Evolutionary conservation across 169 alveolate species (phyloP), one percentile per base, ranked within the genome.

Genomic region (Cyclospora cayetanensis): DNA sequence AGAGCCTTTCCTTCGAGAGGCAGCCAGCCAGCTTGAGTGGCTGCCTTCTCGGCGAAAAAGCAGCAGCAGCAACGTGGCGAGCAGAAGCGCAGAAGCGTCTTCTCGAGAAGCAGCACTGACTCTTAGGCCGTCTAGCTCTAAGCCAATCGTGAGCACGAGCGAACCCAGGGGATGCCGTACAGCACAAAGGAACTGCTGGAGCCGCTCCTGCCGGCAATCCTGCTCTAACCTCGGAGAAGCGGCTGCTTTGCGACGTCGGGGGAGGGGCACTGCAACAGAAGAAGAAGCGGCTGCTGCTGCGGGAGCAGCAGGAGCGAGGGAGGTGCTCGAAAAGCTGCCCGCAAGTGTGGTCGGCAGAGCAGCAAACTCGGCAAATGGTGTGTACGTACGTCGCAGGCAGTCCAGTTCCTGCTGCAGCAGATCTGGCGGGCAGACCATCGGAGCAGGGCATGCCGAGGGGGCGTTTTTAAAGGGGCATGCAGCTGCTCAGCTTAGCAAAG

Each of bases 391-490:
- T 25, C 79, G 79, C 79, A 66, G 79, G 35, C 42, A 66, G 79
- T 66, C 79, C n/a, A 66, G n/a, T 66, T 66, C 79, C 79, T 66
- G 42, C 79, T 66, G 79, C 79, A 66, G 79, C 79, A 66, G 79
- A 66, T 66, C 79, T 9, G 42, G n/a, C 25, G 79, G 79, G 9
- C 42, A 66, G 79, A 22, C 79, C 79, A 66, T 66, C 42, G 12
- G 18, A 34, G 12, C 79, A n/a, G 42, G n/a, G n/a, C n/a, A n/a
- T n/a, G n/a, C n/a, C n/a, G n/a, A n/a, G n/a, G n/a, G n/a, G n/a
- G n/a, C n/a, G n/a, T n/a, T n/a, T n/a, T n/a, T n/a, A n/a, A n/a
- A n/a, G n/a, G n/a, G n/a, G n/a, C n/a, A n/a, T n/a, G n/a, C n/a
- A n/a, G n/a, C n/a, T n/a, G n/a, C n/a, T n/a, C n/a, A n/a, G n/a